A percentile compares a stretch with the other conserved stretches of the same genome.
Conservation (phyloP, 306 rosid genomes). For the Trifolium dubium region DNA sequence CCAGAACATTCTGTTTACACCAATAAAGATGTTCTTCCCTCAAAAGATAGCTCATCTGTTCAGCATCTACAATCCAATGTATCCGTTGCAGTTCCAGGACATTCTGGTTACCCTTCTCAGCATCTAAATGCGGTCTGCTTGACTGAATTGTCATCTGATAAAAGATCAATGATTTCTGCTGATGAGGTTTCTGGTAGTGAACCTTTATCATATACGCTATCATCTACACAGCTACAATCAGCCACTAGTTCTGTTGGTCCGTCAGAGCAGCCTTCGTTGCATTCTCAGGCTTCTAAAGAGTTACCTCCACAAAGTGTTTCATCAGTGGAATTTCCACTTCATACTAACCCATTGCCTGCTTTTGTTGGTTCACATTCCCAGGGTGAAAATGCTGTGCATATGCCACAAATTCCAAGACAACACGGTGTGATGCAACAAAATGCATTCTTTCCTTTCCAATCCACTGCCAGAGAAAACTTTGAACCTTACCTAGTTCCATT, state of each 20-base stretch:
- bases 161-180: conserved; percentile 46
- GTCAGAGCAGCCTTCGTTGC: conserved; percentile 53
- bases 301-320: conserved; percentile 46
- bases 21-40: conserved; percentile 38
- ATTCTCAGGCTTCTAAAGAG: conserved; percentile 50
- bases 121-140: conserved; percentile 45
- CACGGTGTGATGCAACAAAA: conserved; percentile 53
- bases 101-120: conserved; percentile 44
- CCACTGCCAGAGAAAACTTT: conserved; percentile 50
- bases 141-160: conserved; percentile 49
- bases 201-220: conserved; percentile 38
- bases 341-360: conserved; percentile 59
- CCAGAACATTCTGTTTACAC: conserved; percentile 38
- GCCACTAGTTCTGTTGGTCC: conserved; percentile 49
- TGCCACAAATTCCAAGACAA: conserved; percentile 53
- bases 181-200: conserved; percentile 51
- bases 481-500: conserved; percentile 55
- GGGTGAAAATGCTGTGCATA: conserved; percentile 54
- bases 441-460: conserved; percentile 60
- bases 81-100: conserved; percentile 50
- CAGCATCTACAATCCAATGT: conserved; percentile 47
- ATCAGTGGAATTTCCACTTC: conserved; percentile 43
- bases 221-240: conserved; percentile 50
- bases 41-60: conserved; percentile 43
- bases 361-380: conserved; percentile 56